Evolutionary conservation across 2,329 filamentous ascomycete species (phyloP).

Genomic region (Cladosporium velox): DNA sequence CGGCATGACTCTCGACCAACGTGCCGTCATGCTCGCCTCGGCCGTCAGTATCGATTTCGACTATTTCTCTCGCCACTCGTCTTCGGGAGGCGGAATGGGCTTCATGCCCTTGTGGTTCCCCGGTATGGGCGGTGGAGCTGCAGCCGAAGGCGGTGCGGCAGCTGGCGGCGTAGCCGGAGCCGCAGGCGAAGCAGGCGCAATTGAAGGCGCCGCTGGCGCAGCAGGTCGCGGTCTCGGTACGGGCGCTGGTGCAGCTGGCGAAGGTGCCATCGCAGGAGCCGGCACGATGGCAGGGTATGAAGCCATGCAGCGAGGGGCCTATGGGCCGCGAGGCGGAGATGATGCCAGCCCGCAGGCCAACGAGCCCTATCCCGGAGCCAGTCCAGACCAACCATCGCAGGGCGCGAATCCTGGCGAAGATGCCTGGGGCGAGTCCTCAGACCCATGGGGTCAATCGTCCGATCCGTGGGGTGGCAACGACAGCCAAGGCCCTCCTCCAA

Average conservation of each 20-base stretch:
- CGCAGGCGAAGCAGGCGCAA: slow-evolving; percentile 32
- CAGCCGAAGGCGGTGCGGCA: slow-evolving; percentile 37
- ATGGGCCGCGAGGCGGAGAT: slow-evolving; percentile 34
- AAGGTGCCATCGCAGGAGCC: slow-evolving; percentile 49
- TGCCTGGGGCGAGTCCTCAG: slow-evolving; percentile 33
- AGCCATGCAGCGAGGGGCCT: slow-evolving; percentile 58
- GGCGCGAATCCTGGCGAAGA: slow-evolving; percentile 24
- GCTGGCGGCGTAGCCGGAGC: slow-evolving; percentile 34
- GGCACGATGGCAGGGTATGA: slow-evolving; percentile 65
- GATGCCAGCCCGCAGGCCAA: slow-evolving; percentile 37
- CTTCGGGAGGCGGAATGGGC: slow-evolving; percentile 45
- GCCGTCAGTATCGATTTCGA: slow-evolving; percentile 68
- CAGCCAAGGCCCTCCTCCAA: slow-evolving; percentile 19
- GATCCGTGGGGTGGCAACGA: slow-evolving; percentile 33
- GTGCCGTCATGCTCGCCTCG: slow-evolving; percentile 66
- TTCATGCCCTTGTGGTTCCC: slow-evolving; percentile 58
- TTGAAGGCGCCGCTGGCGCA: slow-evolving; percentile 41
- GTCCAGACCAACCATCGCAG: slow-evolving; percentile 16
- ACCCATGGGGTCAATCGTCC: slow-evolving; percentile 35
- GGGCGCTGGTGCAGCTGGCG: slow-evolving; percentile 45
- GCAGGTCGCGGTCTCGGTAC: slow-evolving; percentile 31
- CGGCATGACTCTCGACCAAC: slow-evolving; percentile 66
- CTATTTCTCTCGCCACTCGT: slow-evolving; percentile 65
- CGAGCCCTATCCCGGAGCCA: slow-evolving; percentile 33
- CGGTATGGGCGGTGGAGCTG: slow-evolving; percentile 30